Evolutionary conservation across 352 stramenopile genomes (phyloP), one percentile per base, ranked within the genome.

Genomic region (Pythium plurisporium): DNA sequence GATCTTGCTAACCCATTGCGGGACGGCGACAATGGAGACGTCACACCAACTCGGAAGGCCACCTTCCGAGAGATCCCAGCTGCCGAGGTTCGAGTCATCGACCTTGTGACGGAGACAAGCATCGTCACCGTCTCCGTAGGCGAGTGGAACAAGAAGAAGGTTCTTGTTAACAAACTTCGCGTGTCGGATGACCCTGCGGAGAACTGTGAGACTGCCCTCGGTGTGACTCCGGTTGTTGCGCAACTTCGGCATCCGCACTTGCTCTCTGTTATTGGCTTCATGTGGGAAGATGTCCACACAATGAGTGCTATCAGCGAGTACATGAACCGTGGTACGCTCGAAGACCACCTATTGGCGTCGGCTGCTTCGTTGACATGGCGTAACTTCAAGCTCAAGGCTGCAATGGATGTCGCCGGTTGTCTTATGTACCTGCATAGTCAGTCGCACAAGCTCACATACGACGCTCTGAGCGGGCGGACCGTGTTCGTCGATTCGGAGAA

Each of bases 361-460:
- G 56, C 61, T 4, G 63, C 56, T 5, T 52, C 74, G 12, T 66
- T 90, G 2, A 86, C 79, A 37, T 94, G 83, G 83, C 63, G 67
- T 22, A 86, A 86, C 37, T 89, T 89, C 60, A 91, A 91, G 69
- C 75, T 88, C 48, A 83, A 86, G 55, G 76, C 82, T 17, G 81
- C 81, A 20, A 59, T 74, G 23, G 69, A 91, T 40, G 72, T 94
- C 26, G 74, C 81, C 1, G 72, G 68, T 26, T 79, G 72, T 4
- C 69, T 94, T 29, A 87, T 89, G 79, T 89, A 91, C 40, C 42
- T 94, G 23, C 81, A 94, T 68, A 79, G 65, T 17, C 74, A 90
- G 53, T 60, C 59, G 0, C 74, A 86, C 64, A 76, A 73, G 57
- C 62, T 86, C 22, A 80, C 79, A 22, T 91, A 91, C 69, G 79